Evolutionary conservation across 2,329 filamentous ascomycete genomes (phyloP), one percentile per base, ranked within the genome.

Genomic region (Xylaria sp.): DNA sequence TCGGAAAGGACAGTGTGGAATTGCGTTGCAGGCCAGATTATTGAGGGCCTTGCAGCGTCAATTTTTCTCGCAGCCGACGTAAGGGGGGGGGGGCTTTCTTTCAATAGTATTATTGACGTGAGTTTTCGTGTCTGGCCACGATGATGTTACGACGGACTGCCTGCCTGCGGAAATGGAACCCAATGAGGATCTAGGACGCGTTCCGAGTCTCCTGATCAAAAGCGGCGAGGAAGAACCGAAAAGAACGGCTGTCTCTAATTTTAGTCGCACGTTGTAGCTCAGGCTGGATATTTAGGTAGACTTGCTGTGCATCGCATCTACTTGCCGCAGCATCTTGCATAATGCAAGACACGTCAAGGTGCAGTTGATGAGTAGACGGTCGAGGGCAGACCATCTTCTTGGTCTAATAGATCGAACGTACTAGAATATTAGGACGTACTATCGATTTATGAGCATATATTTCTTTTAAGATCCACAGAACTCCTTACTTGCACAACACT

Each of bases 291-390:
- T 51, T 48, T 27, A 27, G 4, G 24, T 45, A 39, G 50, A 65
- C 58, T 27, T 53, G 47, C 54, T 14, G 53, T 61, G 58, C 66
- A 42, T 65, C 45, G 27, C 24, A 19, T 61, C 32, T 32, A 39
- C 34, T 45, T 61, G 12, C 53, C 36, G 24, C 34, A 50, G n/a
- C 6, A 14, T 32, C 51, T 39, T 45, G 45, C 67, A 67, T 67
- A 30, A 67, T 69, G 64, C 67, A 69, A 64, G 64, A 60, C 61
- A 67, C 56, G 48, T n/a, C 39, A 24, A 21, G 24, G 39, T 19
- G 53, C 19, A 57, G 56, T 5, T 55, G 39, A 17, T 42, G 39
- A 42, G 19, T 24, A 63, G 50, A 50, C 42, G 47, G 63, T 59
- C 59, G 54, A n/a, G 24, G 17, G 24, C 12, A 39, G 8, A 36